phyloP scores from a whole-genome alignment of 2,329 filamentous ascomycete genomes.

The Ophiocordyceps camponoti-leonardi region DNA sequence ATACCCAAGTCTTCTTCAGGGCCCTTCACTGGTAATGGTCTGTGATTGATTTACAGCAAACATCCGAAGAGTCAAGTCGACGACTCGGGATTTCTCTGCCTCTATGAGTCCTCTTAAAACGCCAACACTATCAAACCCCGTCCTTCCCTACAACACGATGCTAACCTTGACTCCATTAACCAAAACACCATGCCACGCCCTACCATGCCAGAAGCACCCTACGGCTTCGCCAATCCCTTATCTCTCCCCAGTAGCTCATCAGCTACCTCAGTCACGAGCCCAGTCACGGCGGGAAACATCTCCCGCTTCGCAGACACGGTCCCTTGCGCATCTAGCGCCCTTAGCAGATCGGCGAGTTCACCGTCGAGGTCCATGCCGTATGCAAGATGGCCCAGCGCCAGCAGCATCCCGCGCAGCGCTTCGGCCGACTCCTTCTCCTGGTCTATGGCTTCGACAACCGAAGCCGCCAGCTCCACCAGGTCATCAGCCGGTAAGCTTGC shows the following conservation, averaged over 20 bases:
- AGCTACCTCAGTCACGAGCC: conserved; percentile 38
- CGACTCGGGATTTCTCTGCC: too few relatives aligned
- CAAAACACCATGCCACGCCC: background rate
- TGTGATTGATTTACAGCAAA: too few relatives aligned
- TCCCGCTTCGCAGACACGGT: conserved; percentile 42
- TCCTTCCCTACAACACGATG: background rate
- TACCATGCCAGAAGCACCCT: background rate
- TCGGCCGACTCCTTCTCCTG: conserved; percentile 47
- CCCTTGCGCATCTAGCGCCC: conserved; percentile 56
- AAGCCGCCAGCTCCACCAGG: conserved; percentile 68
- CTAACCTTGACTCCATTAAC: too few relatives aligned
- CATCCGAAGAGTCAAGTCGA: too few relatives aligned
- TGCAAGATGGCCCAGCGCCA: conserved; percentile 58
- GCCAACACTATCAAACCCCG: too few relatives aligned
- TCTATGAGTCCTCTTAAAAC: too few relatives aligned
- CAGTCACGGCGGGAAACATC: conserved; percentile 34
- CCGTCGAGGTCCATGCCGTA: conserved; percentile 55
- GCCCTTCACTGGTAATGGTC: too few relatives aligned
- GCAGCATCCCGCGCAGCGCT: conserved; percentile 57
- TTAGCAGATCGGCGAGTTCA: conserved; percentile 64
- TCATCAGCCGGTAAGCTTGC: conserved; percentile 47
- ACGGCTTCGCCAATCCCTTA: conserved; percentile 26
- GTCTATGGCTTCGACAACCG: conserved; percentile 55
- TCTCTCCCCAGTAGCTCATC: conserved; percentile 26
- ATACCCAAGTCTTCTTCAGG: too few relatives aligned